These are phyloP conservation scores for Myochromella boudieri DNA, from an alignment of 768 basidiomycete species.

Conservation along the genomic window DNA sequence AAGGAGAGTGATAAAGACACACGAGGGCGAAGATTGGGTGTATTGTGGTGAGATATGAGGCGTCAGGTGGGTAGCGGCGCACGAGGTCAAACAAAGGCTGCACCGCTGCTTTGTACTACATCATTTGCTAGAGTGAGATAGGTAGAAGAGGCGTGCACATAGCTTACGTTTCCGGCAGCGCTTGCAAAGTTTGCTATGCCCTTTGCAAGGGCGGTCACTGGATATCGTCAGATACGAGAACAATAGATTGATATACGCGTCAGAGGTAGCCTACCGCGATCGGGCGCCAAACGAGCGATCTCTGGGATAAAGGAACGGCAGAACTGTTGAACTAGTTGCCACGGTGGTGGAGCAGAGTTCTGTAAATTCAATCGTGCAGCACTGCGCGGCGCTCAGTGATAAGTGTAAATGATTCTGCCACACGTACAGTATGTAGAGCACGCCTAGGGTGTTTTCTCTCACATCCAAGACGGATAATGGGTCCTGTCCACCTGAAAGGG, in stretches of 20 bases:
- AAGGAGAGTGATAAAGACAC: constrained; percentile 18
- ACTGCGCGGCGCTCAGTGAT: constrained; percentile 30
- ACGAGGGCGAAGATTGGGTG: constrained; percentile 71
- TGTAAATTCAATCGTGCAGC: constrained; percentile 54
- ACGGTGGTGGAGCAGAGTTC: constrained; percentile 39
- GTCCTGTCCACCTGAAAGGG: constrained; percentile 61
- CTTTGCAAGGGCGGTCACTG: constrained; percentile 68
- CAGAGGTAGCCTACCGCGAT: constrained; percentile 49
- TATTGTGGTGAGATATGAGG: constrained; percentile 63
- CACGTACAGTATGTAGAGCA: constrained; percentile 72
- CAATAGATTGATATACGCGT: background rate
- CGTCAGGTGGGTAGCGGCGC: constrained; percentile 57
- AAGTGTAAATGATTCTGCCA: background rate
- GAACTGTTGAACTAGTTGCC: constrained; percentile 51
- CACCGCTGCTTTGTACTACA: constrained; percentile 45
- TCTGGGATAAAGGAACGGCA: constrained; percentile 61
- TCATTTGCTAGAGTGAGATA: background rate
- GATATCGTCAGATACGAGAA: background rate
- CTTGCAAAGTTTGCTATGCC: constrained; percentile 56
- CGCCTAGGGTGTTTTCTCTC: constrained; percentile 57
- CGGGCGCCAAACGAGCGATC: constrained; percentile 66
- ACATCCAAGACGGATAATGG: constrained; percentile 62
- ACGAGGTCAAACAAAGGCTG: constrained; percentile 60
- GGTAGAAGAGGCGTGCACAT: background rate
- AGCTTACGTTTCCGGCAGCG: constrained; percentile 38